Base-by-base conservation (phyloP, 2,329 filamentous ascomycete species). In the Aplosporella prunicola region DNA sequence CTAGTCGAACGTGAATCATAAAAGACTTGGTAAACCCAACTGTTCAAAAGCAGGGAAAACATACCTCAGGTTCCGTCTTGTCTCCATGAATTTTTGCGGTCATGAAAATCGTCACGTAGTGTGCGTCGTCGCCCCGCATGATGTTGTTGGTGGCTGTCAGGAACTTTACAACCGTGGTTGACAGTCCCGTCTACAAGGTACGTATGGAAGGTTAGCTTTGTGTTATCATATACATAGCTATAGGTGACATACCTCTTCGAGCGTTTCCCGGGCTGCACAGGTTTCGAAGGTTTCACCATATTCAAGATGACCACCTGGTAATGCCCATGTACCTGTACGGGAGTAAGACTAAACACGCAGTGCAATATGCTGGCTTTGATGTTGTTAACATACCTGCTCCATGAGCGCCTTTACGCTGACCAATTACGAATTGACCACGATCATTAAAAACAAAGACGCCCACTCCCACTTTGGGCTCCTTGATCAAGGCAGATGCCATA, bases 71-170 rank as follows among this genome's bases (percentile, higher is more conserved):
- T 45, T 72, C 55, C 17, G 66, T 66, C 0, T 50, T 45, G 11
- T 66, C 60, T 17, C 74, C 66, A 0, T 60, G 51, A 46, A 74
- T 61, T 29, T 57, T 58, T 27, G 72, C 76, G 0, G 63, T 61
- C 43, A 85, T 72, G 46, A 83, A 87, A 3, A 86, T 55, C 0
- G 83, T 88, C 34, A 86, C 67, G 50, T 88, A 89, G 52, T 89
- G 82, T 56, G 78, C 83, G 0, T 58, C 58, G n/a, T 71, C 67
- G 0, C 52, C 50, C 1, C 57, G 50, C 52, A 86, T 82, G 1
- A 82, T 52, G 47, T 79, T 76, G 51, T 87, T 85, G 5, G 79
- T 85, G 0, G 75, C 69, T 0, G 70, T 73, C 1, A 79, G 45
- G 25, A 80, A 68, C 30, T 63, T 65, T 5, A 72, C 32, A 5